Conservation (phyloP, 495 filamentous ascomycete species). For the Hapsidospora chrysogenum region DNA sequence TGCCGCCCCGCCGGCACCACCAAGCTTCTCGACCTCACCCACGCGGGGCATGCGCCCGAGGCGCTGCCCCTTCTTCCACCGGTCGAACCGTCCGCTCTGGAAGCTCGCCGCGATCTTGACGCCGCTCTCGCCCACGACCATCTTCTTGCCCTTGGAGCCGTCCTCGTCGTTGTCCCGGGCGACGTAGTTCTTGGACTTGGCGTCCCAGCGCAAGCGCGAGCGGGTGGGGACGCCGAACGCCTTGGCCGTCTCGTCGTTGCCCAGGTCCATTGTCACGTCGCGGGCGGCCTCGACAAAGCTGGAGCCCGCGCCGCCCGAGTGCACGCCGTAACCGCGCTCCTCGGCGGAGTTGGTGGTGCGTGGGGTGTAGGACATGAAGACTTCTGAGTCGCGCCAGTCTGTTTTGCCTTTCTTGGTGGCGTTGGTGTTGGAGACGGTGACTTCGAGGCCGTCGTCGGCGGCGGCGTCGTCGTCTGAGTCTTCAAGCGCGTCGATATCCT, state of each 20-base stretch:
- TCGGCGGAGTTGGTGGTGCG: slow-evolving; percentile 59
- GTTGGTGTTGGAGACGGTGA: slow-evolving; percentile 58
- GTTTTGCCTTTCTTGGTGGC: slow-evolving; percentile 25
- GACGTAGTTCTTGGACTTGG: slow-evolving; percentile 92
- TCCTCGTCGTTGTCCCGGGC: slow-evolving; percentile 81
- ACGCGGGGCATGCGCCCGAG: slow-evolving; percentile 59
- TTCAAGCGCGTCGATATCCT: slow-evolving; percentile 18
- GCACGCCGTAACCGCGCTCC: slow-evolving; percentile 81
- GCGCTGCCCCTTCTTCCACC: slow-evolving; percentile 74
- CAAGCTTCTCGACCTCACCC: slow-evolving; percentile 54
- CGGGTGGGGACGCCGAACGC: slow-evolving; percentile 56
- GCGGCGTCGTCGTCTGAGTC: slow-evolving; percentile 34
- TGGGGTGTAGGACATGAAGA: slow-evolving; percentile 93
- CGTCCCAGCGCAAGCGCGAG: slow-evolving; percentile 82
- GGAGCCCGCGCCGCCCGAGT: slow-evolving; percentile 50
- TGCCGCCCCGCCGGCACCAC: slow-evolving; percentile 43
- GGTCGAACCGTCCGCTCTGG: slow-evolving; percentile 82
- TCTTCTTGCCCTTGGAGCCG: slow-evolving; percentile 66
- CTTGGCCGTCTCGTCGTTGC: slow-evolving; percentile 64
- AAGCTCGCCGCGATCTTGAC: slow-evolving; percentile 92
- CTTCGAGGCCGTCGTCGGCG: slow-evolving; percentile 61
- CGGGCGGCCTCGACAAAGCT: slow-evolving; percentile 76
- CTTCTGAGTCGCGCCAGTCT: slow-evolving; percentile 64
- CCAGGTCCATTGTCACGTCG: slow-evolving; percentile 74
- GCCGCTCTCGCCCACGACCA: slow-evolving; percentile 80